These are phyloP conservation scores for Microascus cirrosus DNA, from an alignment of 2,329 filamentous ascomycete species.

Conservation along the genomic window DNA sequence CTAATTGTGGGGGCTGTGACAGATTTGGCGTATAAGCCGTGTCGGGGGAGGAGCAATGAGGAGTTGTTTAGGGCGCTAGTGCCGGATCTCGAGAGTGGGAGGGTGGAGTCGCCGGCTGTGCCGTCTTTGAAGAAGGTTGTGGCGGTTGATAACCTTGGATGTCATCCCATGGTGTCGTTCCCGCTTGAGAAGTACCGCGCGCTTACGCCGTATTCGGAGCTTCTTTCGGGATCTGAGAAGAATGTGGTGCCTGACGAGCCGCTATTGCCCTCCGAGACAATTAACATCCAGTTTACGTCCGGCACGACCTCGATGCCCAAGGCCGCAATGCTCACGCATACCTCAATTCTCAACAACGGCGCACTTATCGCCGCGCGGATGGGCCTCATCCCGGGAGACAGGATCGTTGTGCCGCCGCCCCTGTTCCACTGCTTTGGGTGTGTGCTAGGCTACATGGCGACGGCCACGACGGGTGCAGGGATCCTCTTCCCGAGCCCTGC, in stretches of 20 bases:
- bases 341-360: conserved; percentile 87
- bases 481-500: conserved; percentile 81
- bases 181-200: conserved; percentile 25
- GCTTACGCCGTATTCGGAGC: conserved; percentile 31
- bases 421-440: conserved; percentile 87
- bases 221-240: conserved; percentile 22
- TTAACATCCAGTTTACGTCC: conserved; percentile 95
- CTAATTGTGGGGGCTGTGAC: conserved; percentile 82
- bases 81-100: conserved; percentile 23
- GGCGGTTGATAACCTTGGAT: conserved; percentile 63
- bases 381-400: conserved; percentile 62
- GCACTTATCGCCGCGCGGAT: conserved; percentile 74
- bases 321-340: conserved; percentile 79
- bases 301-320: conserved; percentile 90
- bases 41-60: conserved; percentile 41
- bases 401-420: conserved; percentile 75
- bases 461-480: conserved; percentile 64
- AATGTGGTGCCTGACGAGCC: conserved; percentile 30
- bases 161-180: conserved; percentile 32
- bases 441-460: conserved; percentile 92
- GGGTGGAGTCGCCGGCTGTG: conserved; percentile 34
- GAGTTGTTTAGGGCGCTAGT: conserved; percentile 32
- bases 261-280: conserved; percentile 54
- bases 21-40: conserved; percentile 59
- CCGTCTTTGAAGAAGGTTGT: conserved; percentile 63